These are phyloP conservation scores for Gossypium schwendimanii DNA, from an alignment of 441 rosid species.

Conservation along the genomic window DNA sequence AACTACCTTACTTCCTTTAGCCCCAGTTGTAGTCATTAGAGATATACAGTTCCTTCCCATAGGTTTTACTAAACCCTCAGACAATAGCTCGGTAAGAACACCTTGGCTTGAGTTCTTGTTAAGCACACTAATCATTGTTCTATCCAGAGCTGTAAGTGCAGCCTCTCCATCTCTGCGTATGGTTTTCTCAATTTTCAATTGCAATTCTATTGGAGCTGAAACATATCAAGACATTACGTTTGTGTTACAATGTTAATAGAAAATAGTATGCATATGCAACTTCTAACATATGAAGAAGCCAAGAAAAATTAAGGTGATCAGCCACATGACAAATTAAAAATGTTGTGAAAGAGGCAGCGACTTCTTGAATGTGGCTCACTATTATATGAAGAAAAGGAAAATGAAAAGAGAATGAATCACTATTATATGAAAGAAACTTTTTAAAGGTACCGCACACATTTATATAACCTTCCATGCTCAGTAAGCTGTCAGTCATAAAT, in stretches of 20 bases:
- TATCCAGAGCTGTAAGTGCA: conserved; percentile 70
- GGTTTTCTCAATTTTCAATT: conserved; percentile 61
- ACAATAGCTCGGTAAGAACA: conserved; percentile 62
- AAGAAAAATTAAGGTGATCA: not conserved
- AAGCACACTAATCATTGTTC: conserved; percentile 66
- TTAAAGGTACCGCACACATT: not conserved
- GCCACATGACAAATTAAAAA: not conserved
- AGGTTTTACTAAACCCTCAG: conserved; percentile 84
- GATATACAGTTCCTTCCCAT: conserved; percentile 87
- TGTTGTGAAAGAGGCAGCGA: not conserved
- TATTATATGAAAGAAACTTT: not conserved
- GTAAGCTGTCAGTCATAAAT: not conserved
- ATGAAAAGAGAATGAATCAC: not conserved
- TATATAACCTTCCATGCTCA: not conserved
- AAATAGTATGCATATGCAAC: not conserved
- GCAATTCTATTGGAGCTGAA: conserved; percentile 46
- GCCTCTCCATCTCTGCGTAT: conserved; percentile 78
- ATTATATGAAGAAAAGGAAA: not conserved
- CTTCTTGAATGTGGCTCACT: not conserved
- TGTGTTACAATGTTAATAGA: conserved; percentile 10
- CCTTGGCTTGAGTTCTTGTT: conserved; percentile 68
- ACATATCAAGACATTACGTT: not conserved
- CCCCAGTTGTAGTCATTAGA: conserved; percentile 96
- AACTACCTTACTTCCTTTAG: conserved; percentile 95
- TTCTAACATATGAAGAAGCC: not conserved